Evolutionary conservation across 2,329 filamentous ascomycete species (phyloP).

Genomic region (Cladosporium sphaerospermum): DNA sequence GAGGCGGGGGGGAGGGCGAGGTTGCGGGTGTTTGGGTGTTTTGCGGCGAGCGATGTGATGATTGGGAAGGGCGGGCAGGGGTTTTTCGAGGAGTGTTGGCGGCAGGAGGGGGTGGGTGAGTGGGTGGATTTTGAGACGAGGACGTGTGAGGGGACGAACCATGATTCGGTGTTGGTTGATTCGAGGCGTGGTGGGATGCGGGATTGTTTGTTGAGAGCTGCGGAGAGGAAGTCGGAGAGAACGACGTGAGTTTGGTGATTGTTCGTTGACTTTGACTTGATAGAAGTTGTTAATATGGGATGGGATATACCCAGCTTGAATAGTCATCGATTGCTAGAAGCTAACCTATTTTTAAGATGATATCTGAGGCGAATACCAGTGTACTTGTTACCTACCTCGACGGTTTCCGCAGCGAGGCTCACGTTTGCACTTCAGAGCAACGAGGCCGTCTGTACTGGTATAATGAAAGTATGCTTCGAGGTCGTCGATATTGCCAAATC

Average conservation of each 20-base stretch:
- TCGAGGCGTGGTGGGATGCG: constrained; percentile 20
- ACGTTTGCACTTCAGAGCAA: too few relatives aligned
- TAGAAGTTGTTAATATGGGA: constrained; percentile 8
- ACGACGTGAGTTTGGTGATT: too few relatives aligned
- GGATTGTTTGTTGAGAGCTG: constrained; percentile 16
- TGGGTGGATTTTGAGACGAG: constrained; percentile 31
- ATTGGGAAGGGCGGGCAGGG: constrained; percentile 36
- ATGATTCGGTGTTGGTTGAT: constrained; percentile 32
- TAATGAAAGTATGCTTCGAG: too few relatives aligned
- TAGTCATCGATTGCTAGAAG: too few relatives aligned
- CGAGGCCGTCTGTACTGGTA: too few relatives aligned
- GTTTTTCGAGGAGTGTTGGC: constrained; percentile 41
- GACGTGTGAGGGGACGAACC: constrained; percentile 31
- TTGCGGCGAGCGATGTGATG: constrained; percentile 38
- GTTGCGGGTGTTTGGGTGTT: constrained; percentile 30
- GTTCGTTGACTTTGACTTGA: too few relatives aligned
- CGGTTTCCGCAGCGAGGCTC: too few relatives aligned
- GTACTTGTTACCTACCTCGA: too few relatives aligned
- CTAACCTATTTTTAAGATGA: too few relatives aligned
- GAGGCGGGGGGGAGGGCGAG: constrained; percentile 2
- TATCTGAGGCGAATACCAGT: too few relatives aligned
- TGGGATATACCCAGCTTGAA: neutral
- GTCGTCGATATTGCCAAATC: too few relatives aligned
- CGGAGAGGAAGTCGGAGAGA: neutral
- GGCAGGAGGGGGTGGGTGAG: constrained; percentile 21